Base-by-base conservation (phyloP, 176 grass and related monocot genomes). In the Oryza australiensis region DNA sequence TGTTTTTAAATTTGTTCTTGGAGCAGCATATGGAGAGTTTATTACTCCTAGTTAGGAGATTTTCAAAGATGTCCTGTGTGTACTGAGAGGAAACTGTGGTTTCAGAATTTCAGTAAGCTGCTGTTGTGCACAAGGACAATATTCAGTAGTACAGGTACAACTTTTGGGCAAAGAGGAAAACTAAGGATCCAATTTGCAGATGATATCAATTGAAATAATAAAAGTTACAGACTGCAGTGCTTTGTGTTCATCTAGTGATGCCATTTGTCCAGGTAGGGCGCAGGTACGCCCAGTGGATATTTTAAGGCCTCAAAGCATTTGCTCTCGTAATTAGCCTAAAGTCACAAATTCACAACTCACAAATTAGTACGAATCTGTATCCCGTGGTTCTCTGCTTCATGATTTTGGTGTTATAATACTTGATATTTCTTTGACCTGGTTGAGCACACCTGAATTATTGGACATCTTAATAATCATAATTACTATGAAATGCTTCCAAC, bases 171-270 rank as follows among this genome's bases (percentile, higher is more conserved):
- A 60, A 59, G 20, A 23, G 20, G 2, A 33, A 32, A 67, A 60
- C 12, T 1, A 68, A 68, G 22, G 15, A 34, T 62, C 28, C 34
- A 62, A 14, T 69, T 75, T 68, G 45, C 12, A 26, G 37, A 62
- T 45, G 3, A 75, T 26, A 33, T 24, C 40, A 67, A 12, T 80
- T 80, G 49, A 62, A 77, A 59, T 84, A 23, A 76, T 77, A 49
- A 42, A 18, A 45, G 8, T 62, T 77, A 49, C 30, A 42, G 12
- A 45, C 26, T 70, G 7, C 29, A 15, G 60, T 30, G 16, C 35
- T 60, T 43, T 76, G 24, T 68, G 45, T 43, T 51, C 62, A 67
- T 29, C 16, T 51, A 26, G 33, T 73, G 30, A 45, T 74, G 45
- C 30, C 16, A 67, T 74, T 80, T 68, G 26, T 26, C 55, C 18